These are phyloP conservation scores for Dissophora ornata DNA, from an alignment of 192 early-diverging fungal genomes.

Conservation along the genomic window DNA sequence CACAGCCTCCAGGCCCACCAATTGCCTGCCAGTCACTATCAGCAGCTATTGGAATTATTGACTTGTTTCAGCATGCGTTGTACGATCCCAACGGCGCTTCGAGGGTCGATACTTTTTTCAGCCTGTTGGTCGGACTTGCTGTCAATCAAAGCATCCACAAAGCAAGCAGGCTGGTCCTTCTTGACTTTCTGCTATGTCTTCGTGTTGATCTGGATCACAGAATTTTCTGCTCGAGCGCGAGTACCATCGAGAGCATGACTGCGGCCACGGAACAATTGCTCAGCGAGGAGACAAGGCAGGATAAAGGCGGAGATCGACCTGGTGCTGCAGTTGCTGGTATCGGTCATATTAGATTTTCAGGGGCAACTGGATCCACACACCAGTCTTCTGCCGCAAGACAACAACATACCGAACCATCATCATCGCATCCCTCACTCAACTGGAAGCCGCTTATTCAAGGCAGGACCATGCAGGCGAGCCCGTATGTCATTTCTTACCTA, in stretches of 20 bases:
- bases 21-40: slow-evolving; percentile 51
- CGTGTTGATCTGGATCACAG: slow-evolving; percentile 65
- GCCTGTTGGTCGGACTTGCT: slow-evolving; percentile 56
- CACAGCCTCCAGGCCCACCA: background rate
- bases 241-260: slow-evolving; percentile 43
- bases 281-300: slow-evolving; percentile 42
- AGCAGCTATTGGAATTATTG: slow-evolving; percentile 54
- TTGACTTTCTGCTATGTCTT: slow-evolving; percentile 63
- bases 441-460: slow-evolving; percentile 52
- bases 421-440: slow-evolving; percentile 27
- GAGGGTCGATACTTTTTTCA: slow-evolving; percentile 50
- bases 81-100: slow-evolving; percentile 44
- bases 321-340: background rate
- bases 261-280: slow-evolving; percentile 47
- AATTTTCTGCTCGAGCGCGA: slow-evolving; percentile 55
- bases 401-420: slow-evolving; percentile 4
- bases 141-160: slow-evolving; percentile 49
- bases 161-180: slow-evolving; percentile 58
- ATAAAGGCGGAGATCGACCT: slow-evolving; percentile 13
- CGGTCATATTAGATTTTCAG: background rate
- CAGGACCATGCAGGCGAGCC: slow-evolving; percentile 45
- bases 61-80: slow-evolving; percentile 61
- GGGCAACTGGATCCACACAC: background rate
- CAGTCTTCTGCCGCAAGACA: slow-evolving; percentile 4
- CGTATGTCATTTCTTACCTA: slow-evolving; percentile 48